Conservation (phyloP, 257 asterid genomes). For the Nicotiana paniculata region DNA sequence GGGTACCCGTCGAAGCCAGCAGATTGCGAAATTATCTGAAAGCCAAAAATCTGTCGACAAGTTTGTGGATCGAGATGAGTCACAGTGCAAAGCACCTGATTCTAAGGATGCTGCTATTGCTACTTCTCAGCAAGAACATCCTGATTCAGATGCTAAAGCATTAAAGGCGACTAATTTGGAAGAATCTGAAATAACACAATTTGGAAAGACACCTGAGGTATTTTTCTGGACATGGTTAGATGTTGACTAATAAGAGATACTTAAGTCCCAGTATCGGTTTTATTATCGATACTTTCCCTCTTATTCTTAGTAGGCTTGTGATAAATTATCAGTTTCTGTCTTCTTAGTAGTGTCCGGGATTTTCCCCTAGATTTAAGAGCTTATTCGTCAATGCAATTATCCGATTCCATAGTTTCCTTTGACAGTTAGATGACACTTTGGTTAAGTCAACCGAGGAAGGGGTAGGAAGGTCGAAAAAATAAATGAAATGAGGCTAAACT, state of each 20-base stretch:
- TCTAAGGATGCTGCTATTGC: background rate
- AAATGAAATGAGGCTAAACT: background rate
- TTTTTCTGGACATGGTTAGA: background rate
- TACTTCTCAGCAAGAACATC: constrained; percentile 5
- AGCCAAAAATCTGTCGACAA: background rate
- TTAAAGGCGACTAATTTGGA: background rate
- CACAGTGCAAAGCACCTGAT: background rate
- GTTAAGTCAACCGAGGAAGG: background rate
- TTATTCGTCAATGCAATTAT: background rate
- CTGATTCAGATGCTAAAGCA: background rate
- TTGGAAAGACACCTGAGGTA: background rate
- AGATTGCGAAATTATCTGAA: background rate
- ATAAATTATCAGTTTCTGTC: background rate
- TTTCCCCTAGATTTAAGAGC: background rate
- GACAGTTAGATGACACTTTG: background rate
- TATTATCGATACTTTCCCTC: background rate
- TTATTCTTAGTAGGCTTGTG: background rate
- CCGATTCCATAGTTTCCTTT: background rate
- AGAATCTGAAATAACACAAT: background rate
- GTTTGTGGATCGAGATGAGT: background rate
- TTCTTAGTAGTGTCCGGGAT: background rate
- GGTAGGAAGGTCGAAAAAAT: background rate
- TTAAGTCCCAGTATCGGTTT: background rate
- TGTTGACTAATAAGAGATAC: background rate
- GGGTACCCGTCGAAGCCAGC: background rate